phyloP scores from a whole-genome alignment of 2,329 filamentous ascomycete species.

The Ophiocordyceps polyrhachis-furcata region DNA sequence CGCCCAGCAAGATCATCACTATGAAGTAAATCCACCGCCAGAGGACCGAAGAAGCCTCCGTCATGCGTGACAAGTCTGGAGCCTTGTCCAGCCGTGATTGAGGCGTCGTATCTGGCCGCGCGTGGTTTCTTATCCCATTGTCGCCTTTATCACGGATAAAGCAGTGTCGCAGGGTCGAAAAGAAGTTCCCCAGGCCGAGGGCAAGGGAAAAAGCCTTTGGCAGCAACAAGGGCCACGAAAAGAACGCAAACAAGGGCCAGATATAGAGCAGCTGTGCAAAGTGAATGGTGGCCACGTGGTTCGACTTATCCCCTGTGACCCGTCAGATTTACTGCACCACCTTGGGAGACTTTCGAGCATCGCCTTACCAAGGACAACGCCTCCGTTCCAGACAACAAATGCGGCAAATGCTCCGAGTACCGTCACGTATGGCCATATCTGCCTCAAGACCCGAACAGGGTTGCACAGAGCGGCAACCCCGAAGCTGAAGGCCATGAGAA shows the following conservation, averaged over 20 bases:
- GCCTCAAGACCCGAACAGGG: slow-evolving; percentile 22
- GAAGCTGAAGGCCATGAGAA: slow-evolving; percentile 44
- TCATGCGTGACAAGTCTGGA: background rate
- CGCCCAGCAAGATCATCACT: slow-evolving; percentile 17
- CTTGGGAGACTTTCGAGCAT: background rate
- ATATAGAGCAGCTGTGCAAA: slow-evolving; percentile 88
- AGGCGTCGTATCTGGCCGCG: background rate
- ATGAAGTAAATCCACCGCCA: slow-evolving; percentile 18
- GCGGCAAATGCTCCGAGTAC: slow-evolving; percentile 48
- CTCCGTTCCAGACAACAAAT: slow-evolving; percentile 76
- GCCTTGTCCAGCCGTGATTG: background rate
- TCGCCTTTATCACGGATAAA: background rate
- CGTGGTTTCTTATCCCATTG: background rate
- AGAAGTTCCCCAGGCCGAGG: background rate
- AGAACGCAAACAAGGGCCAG: slow-evolving; percentile 79
- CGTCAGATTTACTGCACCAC: no score
- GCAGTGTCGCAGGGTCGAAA: background rate
- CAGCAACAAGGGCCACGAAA: slow-evolving; percentile 62
- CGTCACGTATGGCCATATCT: slow-evolving; percentile 39
- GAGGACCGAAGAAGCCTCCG: slow-evolving; percentile 10
- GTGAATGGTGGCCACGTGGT: slow-evolving; percentile 80
- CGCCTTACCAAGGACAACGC: slow-evolving; percentile 64
- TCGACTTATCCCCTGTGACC: slow-evolving; percentile 66
- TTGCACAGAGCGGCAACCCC: slow-evolving; percentile 35
- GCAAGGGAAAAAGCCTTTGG: slow-evolving; percentile 24